Base-by-base conservation (phyloP, 2,329 filamentous ascomycete genomes). In the Microdochium paspali region DNA sequence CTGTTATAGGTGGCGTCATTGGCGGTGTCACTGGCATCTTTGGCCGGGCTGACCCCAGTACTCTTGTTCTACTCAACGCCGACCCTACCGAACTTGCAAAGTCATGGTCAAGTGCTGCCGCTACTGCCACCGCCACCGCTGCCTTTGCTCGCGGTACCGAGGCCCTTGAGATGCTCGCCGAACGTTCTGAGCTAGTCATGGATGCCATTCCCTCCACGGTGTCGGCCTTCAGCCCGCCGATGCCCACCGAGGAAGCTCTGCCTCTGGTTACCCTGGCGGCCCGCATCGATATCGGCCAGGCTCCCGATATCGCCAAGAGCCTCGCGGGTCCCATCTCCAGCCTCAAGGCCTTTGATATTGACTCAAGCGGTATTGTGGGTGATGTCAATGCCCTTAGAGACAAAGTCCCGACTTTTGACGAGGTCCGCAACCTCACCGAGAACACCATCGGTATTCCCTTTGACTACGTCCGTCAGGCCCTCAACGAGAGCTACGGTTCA, bases 401-500 rank as follows among this genome's bases (percentile, higher is more conserved):
- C 24, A 83, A 86, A 2, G 83, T 97, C 12, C 93, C 91, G 0
- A 85, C 78, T 2, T 97, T 97, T 61, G 77, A 81, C 23, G 71
- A 95, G 51, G 87, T 95, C 46, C 80, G 91, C 59, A 90, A 95
- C 53, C 73, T 90, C 58, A 91, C 90, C 18, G 77, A 87, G 55
- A 75, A 76, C 47, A 79, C 86, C 35, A 84, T 97, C 47, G 74
- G 81, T 2, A 68, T 84, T 1, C 93, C 93, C 0, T 97, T 98
- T 63, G 77, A 91, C 56, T 71, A 88, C 51, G 80, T 96, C 58
- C 87, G 86, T 57, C 69, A 73, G 51, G 70, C 85, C 44, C 77
- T 98, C 58, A 85, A 89, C 54, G 68, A 82, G 13, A 82, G 76
- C 28, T 77, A 93, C 58, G 77, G 80, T 45, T 76, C 71, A 51